Percentiles rank a stretch among this genome's conserved stretches.
phyloP scores from a whole-genome alignment of 345 rosid species.

The Lepidium didymum region DNA sequence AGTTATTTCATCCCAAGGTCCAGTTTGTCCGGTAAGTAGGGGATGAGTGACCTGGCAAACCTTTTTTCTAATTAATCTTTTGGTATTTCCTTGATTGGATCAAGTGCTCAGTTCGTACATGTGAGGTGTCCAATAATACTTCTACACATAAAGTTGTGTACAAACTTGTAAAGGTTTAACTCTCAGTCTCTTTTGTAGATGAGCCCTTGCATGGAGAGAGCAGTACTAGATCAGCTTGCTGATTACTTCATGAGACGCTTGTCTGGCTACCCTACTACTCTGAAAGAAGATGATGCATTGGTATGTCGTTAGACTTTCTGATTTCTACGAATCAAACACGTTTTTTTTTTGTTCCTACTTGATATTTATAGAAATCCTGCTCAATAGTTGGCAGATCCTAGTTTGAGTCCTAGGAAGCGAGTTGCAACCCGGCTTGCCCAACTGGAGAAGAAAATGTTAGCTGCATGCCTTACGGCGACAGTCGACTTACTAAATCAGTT shows the following conservation, averaged over 20 bases:
- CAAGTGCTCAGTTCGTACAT: not conserved
- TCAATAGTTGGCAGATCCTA: slow-evolving; percentile 63
- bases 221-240: slow-evolving; percentile 79
- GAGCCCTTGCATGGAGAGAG: slow-evolving; percentile 93
- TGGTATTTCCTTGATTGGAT: slow-evolving; percentile 2
- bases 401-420: slow-evolving; percentile 68
- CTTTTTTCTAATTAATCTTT: not conserved
- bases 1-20: slow-evolving; percentile 94
- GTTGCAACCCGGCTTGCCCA: slow-evolving; percentile 88
- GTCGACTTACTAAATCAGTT: slow-evolving; percentile 52
- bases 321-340: not conserved
- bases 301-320: slow-evolving; percentile 30
- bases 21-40: slow-evolving; percentile 76
- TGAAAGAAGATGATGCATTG: slow-evolving; percentile 69
- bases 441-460: slow-evolving; percentile 84
- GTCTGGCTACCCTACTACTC: slow-evolving; percentile 75
- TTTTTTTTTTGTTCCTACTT: not conserved
- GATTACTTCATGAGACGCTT: slow-evolving; percentile 68
- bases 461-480: slow-evolving; percentile 64
- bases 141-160: not conserved
- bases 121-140: not conserved
- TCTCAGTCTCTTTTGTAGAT: slow-evolving; percentile 37
- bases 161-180: slow-evolving; percentile 7
- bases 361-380: not conserved
- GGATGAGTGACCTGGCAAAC: not conserved